Evolutionary conservation across 768 basidiomycete genomes (phyloP), one percentile per base, ranked within the genome.

Genomic region (Amylocystis lapponica): DNA sequence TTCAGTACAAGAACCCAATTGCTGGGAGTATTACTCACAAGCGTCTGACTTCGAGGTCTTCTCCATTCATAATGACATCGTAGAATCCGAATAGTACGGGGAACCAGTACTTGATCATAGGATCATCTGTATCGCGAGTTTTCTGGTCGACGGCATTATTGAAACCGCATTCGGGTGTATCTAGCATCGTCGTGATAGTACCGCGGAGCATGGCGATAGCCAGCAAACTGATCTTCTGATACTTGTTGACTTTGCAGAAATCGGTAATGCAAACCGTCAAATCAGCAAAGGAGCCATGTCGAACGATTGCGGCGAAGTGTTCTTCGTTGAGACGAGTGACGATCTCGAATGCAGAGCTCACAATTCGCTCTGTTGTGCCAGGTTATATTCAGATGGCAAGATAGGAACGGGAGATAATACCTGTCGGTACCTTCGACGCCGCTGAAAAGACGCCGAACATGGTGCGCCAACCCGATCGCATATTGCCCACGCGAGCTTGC

Each of bases 21-120:
- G n/a, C n/a, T n/a, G n/a, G n/a, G 36, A 27, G 31, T n/a, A 25
- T 40, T 22, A 72, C 91, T 68, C 60, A 99, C 96, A 97, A 64
- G 58, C 94, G 78, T 54, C 96, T 81, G 40, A 99, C 93, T 76
- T 99, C 96, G 21, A 99, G 69, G 58, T 99, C 96, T 62, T 98
- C 96, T 14, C 92, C 96, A 49, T 96, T 98, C 95, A 99, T 98
- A 60, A 99, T 95, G 42, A 99, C 95, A 62, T 98, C 96, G 65
- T 94, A 97, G 69, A 97, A 98, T n/a, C 88, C 86, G 58, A 98
- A 95, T 27, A 98, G 71, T 2, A 91, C 81, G 0, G 96, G 96
- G 70, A 88, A 93, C 96, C 96, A 99, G 64, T 84, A 97, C 54
- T 83, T 86, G 65, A 97, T 86, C 88, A 93, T 94, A 22, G 78